Evolutionary conservation across 1,284 basidiomycete species (phyloP).

Genomic region (Anthracocystis panici-leucophaei): DNA sequence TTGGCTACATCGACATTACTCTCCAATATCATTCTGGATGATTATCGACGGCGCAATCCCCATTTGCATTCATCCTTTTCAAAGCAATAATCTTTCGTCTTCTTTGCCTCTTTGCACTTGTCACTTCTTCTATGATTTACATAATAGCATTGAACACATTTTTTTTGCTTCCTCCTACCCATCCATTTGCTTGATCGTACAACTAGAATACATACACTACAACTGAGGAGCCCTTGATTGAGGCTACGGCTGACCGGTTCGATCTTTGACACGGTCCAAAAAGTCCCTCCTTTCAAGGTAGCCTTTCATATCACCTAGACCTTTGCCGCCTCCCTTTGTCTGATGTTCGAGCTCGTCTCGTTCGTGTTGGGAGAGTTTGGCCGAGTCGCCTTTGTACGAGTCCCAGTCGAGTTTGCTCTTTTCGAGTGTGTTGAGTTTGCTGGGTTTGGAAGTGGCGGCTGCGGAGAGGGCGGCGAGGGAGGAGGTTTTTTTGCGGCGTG

Average conservation of each 20-base stretch:
- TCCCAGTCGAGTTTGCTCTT: slow-evolving; percentile 68
- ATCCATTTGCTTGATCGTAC: slow-evolving; percentile 15
- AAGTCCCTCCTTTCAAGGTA: slow-evolving; percentile 65
- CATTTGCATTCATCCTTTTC: too few relatives aligned
- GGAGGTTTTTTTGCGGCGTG: slow-evolving; percentile 51
- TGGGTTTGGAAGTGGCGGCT: slow-evolving; percentile 39
- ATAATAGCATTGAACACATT: too few relatives aligned
- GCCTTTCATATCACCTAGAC: slow-evolving; percentile 65
- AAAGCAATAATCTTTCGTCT: too few relatives aligned
- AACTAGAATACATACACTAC: background rate
- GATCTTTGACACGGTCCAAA: slow-evolving; percentile 62
- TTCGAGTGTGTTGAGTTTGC: slow-evolving; percentile 68
- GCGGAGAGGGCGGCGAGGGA: slow-evolving; percentile 50
- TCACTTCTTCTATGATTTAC: too few relatives aligned
- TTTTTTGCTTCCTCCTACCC: too few relatives aligned
- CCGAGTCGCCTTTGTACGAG: slow-evolving; percentile 26
- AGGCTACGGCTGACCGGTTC: slow-evolving; percentile 29
- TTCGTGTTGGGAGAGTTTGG: slow-evolving; percentile 55
- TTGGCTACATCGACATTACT: background rate
- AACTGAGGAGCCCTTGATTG: background rate
- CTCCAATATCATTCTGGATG: too few relatives aligned
- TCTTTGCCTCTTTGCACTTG: too few relatives aligned
- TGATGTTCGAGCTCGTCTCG: slow-evolving; percentile 66
- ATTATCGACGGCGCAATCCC: too few relatives aligned
- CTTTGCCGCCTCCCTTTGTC: slow-evolving; percentile 63